Percentiles rank a stretch among this genome's conserved stretches.
Conservation (phyloP, 176 grass and related monocot species). For the bread wheat (Triticum aestivum) region IWGSC_CS_RefSeq_v2.1 NC_057804.1:589417007-589417506, state of each 20-base stretch:
- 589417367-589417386: not conserved
- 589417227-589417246: not conserved
- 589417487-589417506: too few species aligned
- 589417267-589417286: not conserved
- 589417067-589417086: too few species aligned
- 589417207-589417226: not conserved
- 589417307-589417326: slow-evolving; percentile 25
- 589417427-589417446: not conserved
- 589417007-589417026: too few species aligned
- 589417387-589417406: not conserved
- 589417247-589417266: not conserved
- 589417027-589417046: too few species aligned
- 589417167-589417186: not conserved
- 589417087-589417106: too few species aligned
- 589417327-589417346: not conserved
- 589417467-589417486: too few species aligned
- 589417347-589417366: slow-evolving; percentile 1
- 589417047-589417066: too few species aligned
- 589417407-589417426: not conserved
- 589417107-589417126: too few species aligned
- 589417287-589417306: not conserved
- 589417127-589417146: too few species aligned
- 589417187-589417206: not conserved
- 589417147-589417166: too few species aligned
- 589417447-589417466: not conserved